These are phyloP conservation scores for Phialocephala subalpina DNA, from an alignment of 2,329 filamentous ascomycete species.

Conservation along the genomic window DNA sequence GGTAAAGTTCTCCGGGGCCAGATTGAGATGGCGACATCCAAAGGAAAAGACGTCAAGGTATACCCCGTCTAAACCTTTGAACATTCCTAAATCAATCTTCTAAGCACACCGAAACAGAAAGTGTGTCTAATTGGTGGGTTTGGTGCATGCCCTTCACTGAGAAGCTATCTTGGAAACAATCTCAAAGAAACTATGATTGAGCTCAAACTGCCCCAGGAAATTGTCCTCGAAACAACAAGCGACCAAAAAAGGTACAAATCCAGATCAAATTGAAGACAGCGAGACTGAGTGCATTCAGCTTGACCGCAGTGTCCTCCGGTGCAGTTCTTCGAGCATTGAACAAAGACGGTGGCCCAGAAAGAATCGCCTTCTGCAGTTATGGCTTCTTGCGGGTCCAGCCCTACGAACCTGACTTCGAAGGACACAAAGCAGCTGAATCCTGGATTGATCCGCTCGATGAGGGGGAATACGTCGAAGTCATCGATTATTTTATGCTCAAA, in stretches of 20 bases:
- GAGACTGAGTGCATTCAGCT: slow-evolving; percentile 14
- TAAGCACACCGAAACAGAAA: slow-evolving; percentile 24
- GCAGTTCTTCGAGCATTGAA: slow-evolving; percentile 32
- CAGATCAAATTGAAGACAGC: background rate
- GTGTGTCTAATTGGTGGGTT: slow-evolving; percentile 38
- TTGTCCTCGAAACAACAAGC: slow-evolving; percentile 20
- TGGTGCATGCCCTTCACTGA: slow-evolving; percentile 32
- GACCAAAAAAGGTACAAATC: slow-evolving; percentile 20
- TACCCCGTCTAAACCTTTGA: background rate
- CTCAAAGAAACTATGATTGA: slow-evolving; percentile 5
- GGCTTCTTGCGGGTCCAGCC: slow-evolving; percentile 28
- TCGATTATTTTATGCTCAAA: slow-evolving; percentile 34
- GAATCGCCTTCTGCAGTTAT: slow-evolving; percentile 28
- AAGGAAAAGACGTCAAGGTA: slow-evolving; percentile 27
- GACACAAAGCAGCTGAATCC: slow-evolving; percentile 14
- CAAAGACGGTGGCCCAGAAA: slow-evolving; percentile 30
- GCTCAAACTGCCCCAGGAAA: slow-evolving; percentile 5
- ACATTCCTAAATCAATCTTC: background rate
- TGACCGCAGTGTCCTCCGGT: slow-evolving; percentile 32
- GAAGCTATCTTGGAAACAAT: slow-evolving; percentile 22
- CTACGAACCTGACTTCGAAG: slow-evolving; percentile 17
- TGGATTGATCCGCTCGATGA: slow-evolving; percentile 25
- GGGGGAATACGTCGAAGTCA: slow-evolving; percentile 26
- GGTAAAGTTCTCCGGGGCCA: slow-evolving; percentile 21
- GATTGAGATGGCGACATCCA: slow-evolving; percentile 20